phyloP scores from a whole-genome alignment of 208 protist genomes.

The Crithidia thermophila region DNA sequence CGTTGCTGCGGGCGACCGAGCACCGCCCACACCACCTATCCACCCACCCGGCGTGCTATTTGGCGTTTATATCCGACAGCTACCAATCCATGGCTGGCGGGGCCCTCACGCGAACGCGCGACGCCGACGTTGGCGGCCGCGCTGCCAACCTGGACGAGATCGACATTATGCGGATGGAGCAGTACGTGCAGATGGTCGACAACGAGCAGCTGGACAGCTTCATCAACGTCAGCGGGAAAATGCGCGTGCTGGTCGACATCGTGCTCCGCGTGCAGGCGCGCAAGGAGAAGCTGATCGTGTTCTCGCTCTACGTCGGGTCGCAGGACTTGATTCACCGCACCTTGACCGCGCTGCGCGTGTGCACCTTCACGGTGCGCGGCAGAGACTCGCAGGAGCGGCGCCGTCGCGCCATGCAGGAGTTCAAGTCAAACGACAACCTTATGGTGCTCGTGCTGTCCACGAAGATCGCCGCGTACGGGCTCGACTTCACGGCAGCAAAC shows the following conservation, averaged over 20 bases:
- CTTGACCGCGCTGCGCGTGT: conserved; percentile 56
- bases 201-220: conserved; percentile 52
- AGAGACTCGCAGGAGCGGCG: conserved; percentile 68
- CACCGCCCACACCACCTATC: conserved; percentile 75
- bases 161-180: conserved; percentile 38
- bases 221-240: conserved; percentile 75
- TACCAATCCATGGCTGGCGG: conserved; percentile 57
- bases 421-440: conserved; percentile 53
- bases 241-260: conserved; percentile 70
- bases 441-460: conserved; percentile 95
- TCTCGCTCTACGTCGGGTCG: conserved; percentile 84
- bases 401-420: conserved; percentile 56
- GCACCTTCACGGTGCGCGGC: conserved; percentile 66
- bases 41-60: conserved; percentile 86
- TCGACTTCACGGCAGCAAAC: conserved; percentile 98
- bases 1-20: conserved; percentile 54
- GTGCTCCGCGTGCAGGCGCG: conserved; percentile 41
- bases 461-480: conserved; percentile 97
- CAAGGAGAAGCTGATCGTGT: conserved; percentile 85
- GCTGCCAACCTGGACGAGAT: conserved; percentile 27
- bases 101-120: background rate
- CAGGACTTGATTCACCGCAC: conserved; percentile 82
- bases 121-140: background rate
- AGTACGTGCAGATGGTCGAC: conserved; percentile 50
- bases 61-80: conserved; percentile 55